These are phyloP conservation scores for Entomortierella chlamydospora DNA, from an alignment of 192 early-diverging fungal species.

Conservation along the genomic window DNA sequence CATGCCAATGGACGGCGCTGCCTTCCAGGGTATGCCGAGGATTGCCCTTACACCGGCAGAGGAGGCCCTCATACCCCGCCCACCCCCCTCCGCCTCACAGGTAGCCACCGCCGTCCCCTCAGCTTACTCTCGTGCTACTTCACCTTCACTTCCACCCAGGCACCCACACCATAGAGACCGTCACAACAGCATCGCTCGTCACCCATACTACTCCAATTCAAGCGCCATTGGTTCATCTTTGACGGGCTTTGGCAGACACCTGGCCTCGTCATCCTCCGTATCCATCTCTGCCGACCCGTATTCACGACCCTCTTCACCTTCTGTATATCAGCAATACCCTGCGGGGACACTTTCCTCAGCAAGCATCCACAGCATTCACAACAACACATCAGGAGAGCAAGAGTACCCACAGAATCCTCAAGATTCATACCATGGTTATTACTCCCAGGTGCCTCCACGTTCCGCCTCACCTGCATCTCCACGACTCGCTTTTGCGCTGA, in stretches of 20 bases:
- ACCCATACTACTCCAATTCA: conserved; percentile 26
- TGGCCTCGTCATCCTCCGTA: conserved; percentile 17
- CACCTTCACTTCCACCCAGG: conserved; percentile 1
- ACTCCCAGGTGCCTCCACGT: conserved; percentile 28
- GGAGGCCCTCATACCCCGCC: conserved; percentile 42
- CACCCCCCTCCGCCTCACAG: conserved; percentile 40
- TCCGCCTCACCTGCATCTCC: conserved; percentile 24
- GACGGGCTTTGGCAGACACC: conserved; percentile 4
- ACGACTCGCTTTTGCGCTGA: conserved; percentile 36
- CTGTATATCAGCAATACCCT: not conserved
- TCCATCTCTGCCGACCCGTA: conserved; percentile 18
- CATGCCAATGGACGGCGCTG: conserved; percentile 36
- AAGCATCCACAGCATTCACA: conserved; percentile 5
- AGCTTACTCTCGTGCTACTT: conserved; percentile 16
- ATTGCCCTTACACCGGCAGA: conserved; percentile 51
- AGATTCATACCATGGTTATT: conserved; percentile 31
- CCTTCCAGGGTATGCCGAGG: conserved; percentile 54
- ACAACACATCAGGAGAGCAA: conserved; percentile 12
- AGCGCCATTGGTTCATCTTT: conserved; percentile 15
- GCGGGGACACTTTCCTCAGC: conserved; percentile 7
- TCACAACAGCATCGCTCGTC: conserved; percentile 19
- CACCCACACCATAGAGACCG: conserved; percentile 20
- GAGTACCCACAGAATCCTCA: conserved; percentile 52
- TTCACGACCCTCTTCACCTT: conserved; percentile 34
- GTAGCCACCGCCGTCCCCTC: conserved; percentile 39